Percentiles rank a stretch among this genome's conserved stretches.
Evolutionary conservation across 163 green algal genomes (phyloP).

Genomic region (Chloromonas sp.): DNA sequence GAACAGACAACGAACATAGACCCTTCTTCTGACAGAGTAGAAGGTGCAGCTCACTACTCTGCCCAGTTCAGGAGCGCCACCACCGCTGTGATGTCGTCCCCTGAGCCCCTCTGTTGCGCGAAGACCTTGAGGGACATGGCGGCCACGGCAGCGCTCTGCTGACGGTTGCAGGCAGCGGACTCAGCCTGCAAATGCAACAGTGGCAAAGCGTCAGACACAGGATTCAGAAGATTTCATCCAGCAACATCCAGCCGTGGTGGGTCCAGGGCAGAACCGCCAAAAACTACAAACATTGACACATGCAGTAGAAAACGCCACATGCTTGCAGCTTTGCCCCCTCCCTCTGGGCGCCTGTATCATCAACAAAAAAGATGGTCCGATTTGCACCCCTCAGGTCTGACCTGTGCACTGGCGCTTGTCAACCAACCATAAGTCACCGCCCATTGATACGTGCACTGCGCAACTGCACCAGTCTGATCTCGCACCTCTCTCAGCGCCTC

Average conservation of each 20-base stretch:
- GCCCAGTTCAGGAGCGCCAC: conserved; percentile 39
- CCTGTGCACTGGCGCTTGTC: neutral
- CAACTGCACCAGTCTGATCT: neutral
- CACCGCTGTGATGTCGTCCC: conserved; percentile 75
- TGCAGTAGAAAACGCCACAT: too few species aligned
- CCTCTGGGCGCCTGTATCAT: too few species aligned
- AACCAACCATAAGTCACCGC: neutral
- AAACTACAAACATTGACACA: neutral
- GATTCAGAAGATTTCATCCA: neutral
- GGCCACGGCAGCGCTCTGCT: conserved; percentile 13
- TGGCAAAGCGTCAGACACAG: neutral
- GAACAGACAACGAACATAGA: too few species aligned
- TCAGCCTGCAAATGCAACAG: neutral
- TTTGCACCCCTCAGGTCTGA: too few species aligned
- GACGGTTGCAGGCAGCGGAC: neutral
- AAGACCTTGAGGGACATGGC: conserved; percentile 18
- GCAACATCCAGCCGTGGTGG: neutral
- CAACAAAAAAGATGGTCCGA: too few species aligned
- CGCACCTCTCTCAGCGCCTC: conserved; percentile 12
- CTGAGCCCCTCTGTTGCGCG: conserved; percentile 47
- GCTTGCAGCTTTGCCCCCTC: too few species aligned
- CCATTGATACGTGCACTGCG: neutral
- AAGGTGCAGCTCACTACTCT: too few species aligned
- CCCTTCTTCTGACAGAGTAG: too few species aligned
- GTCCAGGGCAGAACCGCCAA: neutral